A percentile compares a stretch with the other conserved stretches of the same genome.
Conservation (phyloP, 352 stramenopile species). For the Peronospora farinosa region DNA sequence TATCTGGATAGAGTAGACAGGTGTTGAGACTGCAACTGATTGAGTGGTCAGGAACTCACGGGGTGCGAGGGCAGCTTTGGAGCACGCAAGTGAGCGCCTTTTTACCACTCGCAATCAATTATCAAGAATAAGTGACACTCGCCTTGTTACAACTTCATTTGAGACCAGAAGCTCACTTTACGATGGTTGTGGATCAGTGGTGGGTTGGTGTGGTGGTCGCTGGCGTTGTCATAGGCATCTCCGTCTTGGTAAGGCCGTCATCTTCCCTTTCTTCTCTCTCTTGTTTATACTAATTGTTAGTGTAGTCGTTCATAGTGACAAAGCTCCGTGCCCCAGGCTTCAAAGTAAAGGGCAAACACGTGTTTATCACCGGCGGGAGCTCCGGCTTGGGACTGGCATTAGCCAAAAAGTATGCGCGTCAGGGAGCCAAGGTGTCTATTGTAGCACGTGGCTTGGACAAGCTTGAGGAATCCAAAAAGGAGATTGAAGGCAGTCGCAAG, state of each 20-base stretch:
- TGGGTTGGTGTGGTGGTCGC: conserved; percentile 41
- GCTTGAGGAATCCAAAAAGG: conserved; percentile 52
- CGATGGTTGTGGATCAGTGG: conserved; percentile 38
- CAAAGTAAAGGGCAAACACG: conserved; percentile 71
- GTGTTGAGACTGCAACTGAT: too few species aligned
- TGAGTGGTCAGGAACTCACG: too few species aligned
- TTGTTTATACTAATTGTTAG: conserved; percentile 1
- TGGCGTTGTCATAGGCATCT: conserved; percentile 42
- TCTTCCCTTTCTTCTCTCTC: neutral
- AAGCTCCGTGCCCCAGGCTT: conserved; percentile 64
- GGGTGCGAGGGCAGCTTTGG: too few species aligned
- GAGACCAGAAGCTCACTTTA: neutral
- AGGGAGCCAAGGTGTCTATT: conserved; percentile 72
- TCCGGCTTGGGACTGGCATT: conserved; percentile 62
- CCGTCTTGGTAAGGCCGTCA: conserved; percentile 34
- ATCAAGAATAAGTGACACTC: neutral
- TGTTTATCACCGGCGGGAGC: conserved; percentile 73
- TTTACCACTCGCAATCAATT: too few species aligned
- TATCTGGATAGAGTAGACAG: too few species aligned
- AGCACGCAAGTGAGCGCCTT: too few species aligned
- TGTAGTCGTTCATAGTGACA: conserved; percentile 54
- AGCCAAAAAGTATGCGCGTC: conserved; percentile 58
- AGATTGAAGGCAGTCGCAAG: conserved; percentile 48
- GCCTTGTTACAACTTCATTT: neutral
- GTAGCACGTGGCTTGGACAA: conserved; percentile 52